These are phyloP conservation scores for Diaporthe velutina DNA, from an alignment of 2,329 filamentous ascomycete species.

Conservation along the genomic window DNA sequence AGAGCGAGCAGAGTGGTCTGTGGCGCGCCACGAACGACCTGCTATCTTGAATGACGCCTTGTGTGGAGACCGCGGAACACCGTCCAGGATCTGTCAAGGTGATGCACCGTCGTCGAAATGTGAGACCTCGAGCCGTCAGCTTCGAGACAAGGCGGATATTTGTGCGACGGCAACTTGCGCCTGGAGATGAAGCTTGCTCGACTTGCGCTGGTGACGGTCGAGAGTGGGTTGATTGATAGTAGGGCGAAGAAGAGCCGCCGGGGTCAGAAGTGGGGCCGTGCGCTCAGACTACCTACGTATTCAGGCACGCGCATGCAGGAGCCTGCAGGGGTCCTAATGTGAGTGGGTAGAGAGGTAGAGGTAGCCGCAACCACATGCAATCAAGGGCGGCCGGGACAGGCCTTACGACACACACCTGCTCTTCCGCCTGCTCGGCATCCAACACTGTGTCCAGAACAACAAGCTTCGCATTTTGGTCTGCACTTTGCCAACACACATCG, in stretches of 20 bases:
- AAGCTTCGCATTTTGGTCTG: background rate
- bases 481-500: background rate
- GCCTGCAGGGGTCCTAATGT: constrained; percentile 21
- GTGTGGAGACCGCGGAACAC: background rate
- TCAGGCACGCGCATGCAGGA: constrained; percentile 18
- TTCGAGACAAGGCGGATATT: constrained; percentile 22
- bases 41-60: background rate
- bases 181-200: background rate
- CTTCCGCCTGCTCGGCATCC: constrained; percentile 5
- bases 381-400: constrained; percentile 5
- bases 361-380: constrained; percentile 28
- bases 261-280: constrained; percentile 24
- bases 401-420: constrained; percentile 4
- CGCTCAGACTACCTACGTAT: background rate
- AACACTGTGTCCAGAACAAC: constrained; percentile 38
- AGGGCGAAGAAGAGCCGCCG: background rate
- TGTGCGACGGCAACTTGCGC: background rate
- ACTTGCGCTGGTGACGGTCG: background rate
- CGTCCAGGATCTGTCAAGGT: background rate
- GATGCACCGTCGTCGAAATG: constrained; percentile 4
- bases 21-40: background rate
- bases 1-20: constrained; percentile 2
- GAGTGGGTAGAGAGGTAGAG: constrained; percentile 17
- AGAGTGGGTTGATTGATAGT: constrained; percentile 20
- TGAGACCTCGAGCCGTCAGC: background rate